Evolutionary conservation across 1,139 yeast genomes (phyloP), one percentile per base, ranked within the genome.

Genomic region (Yamadazyma buinensis): DNA sequence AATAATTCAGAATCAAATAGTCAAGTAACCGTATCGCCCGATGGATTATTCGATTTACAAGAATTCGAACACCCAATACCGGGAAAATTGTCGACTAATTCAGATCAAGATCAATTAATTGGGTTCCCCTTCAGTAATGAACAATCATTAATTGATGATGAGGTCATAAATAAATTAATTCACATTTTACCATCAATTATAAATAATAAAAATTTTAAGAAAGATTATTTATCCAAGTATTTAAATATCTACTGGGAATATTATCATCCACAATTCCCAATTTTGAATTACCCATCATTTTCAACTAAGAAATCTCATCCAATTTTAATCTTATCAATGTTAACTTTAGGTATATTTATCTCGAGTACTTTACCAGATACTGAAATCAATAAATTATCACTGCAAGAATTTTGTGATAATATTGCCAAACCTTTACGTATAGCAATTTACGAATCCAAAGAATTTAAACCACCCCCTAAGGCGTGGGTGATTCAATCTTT

Each of bases 401-500:
- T 15, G 27, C 21, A 35, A 1, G 40, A 39, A 11, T 53, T 63
- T 18, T 50, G 61, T 4, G 48, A 52, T 27, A 51, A 64, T 26
- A 72, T 84, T 8, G 81, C 84, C 2, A 72, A 62, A 12, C 87
- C 87, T 0, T 52, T 84, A 17, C 56, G 94, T 32, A 80, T 80
- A 72, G 60, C 69, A 31, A 68, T 81, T 7, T 80, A 81, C 47
- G 72, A 78, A 19, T 72, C 75, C 30, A 67, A 69, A 8, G 84
- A 78, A 39, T 77, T 80, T 46, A 70, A 68, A 40, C 76, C 80
- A 2, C 80, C 81, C 2, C 78, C 82, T 1, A 64, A 70, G 40
- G 61, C 80, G 7, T 82, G 87, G 83, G 72, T 83, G 2, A 64
- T 83, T 30, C 92, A 83, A 49, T 67, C 83, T 32, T 60, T 84